Conservation (phyloP, 2,329 filamentous ascomycete genomes). For the Talaromyces sp. region DNA sequence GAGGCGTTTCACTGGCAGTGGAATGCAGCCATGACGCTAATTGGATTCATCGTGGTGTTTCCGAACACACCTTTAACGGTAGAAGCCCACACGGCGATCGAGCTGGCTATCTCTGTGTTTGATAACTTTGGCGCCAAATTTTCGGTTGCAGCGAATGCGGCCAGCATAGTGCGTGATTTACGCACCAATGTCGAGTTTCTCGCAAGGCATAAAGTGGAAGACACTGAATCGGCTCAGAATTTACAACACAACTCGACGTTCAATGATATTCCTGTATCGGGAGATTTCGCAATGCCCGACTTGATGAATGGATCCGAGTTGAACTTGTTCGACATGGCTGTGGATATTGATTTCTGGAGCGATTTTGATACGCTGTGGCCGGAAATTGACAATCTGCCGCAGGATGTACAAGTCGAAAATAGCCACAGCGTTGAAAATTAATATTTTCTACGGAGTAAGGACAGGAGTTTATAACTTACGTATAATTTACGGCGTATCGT, state of each 20-base stretch:
- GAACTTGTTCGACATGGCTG: constrained; percentile 15
- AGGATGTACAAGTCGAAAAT: neutral
- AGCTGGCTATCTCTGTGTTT: constrained; percentile 36
- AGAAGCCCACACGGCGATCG: constrained; percentile 24
- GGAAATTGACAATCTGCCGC: constrained; percentile 8
- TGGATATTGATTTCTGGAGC: constrained; percentile 16
- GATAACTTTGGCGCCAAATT: constrained; percentile 31
- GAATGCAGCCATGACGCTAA: constrained; percentile 29
- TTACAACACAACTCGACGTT: neutral
- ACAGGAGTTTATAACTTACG: too few relatives aligned
- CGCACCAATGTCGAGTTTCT: constrained; percentile 14
- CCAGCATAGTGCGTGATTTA: constrained; percentile 16
- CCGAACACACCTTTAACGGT: constrained; percentile 12
- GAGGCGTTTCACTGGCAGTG: constrained; percentile 26
- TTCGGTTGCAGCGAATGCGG: constrained; percentile 34
- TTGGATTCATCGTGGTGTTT: constrained; percentile 31
- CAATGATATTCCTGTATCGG: neutral
- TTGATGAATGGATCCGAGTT: constrained; percentile 1
- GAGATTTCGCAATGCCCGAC: neutral
- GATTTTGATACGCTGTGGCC: constrained; percentile 11
- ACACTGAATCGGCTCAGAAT: neutral
- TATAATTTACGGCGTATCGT: too few relatives aligned
- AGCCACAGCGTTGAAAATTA: neutral
- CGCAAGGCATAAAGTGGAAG: neutral
- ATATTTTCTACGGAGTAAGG: neutral